These are phyloP conservation scores for Rhodomyrtus psidioides DNA, from an alignment of 441 rosid genomes.

Conservation along the genomic window DNA sequence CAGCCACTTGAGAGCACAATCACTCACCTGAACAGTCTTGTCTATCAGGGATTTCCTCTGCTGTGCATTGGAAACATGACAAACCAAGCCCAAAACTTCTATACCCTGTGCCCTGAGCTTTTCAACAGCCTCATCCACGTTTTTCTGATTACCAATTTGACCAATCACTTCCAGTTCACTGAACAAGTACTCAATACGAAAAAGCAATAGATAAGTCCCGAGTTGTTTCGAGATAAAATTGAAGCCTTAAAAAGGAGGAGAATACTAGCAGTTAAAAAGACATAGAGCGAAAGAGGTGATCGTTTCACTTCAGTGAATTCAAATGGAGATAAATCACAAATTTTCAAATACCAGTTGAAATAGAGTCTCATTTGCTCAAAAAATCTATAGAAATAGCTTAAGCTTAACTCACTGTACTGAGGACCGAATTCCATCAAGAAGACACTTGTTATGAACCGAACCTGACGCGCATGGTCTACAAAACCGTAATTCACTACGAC, in stretches of 20 bases:
- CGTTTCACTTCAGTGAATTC: neutral
- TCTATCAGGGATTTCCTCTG: conserved; percentile 72
- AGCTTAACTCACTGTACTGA: neutral
- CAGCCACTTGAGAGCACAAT: neutral
- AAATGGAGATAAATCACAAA: neutral
- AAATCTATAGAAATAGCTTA: neutral
- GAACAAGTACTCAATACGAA: neutral
- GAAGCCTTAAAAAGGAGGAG: neutral
- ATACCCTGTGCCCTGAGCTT: conserved; percentile 62
- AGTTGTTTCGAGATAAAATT: neutral
- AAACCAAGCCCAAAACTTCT: conserved; percentile 68
- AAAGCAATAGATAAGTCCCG: neutral
- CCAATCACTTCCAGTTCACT: neutral
- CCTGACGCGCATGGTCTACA: neutral
- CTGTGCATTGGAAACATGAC: conserved; percentile 73
- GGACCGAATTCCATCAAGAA: neutral
- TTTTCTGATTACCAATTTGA: conserved; percentile 34
- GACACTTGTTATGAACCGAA: neutral
- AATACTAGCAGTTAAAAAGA: neutral
- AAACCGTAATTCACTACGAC: neutral
- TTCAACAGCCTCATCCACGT: conserved; percentile 73
- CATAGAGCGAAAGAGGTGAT: neutral
- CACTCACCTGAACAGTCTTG: conserved; percentile 51
- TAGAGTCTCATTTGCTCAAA: no score
- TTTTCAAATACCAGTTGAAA: neutral